Conservation (phyloP, 2,329 filamentous ascomycete genomes). For the Ceratocystis papillata region DNA sequence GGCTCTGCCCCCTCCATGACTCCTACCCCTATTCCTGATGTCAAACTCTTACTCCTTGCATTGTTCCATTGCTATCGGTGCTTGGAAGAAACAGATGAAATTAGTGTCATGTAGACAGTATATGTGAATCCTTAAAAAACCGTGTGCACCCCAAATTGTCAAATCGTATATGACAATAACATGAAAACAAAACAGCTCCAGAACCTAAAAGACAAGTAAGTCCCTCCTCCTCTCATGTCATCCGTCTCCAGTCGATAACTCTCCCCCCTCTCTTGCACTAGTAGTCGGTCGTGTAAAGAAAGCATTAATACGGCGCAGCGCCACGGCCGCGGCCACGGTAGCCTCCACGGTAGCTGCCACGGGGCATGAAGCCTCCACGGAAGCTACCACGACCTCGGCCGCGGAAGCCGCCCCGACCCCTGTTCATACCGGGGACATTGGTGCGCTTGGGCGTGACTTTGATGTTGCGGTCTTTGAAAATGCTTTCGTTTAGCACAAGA, state of each 20-base stretch:
- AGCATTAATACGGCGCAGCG: conserved; percentile 51
- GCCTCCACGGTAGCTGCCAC: conserved; percentile 44
- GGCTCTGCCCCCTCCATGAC: not conserved
- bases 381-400: conserved; percentile 42
- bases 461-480: conserved; percentile 87
- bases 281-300: conserved; percentile 22
- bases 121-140: conserved; percentile 2
- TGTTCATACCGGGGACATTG: conserved; percentile 87
- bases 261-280: not conserved
- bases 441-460: conserved; percentile 94
- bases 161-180: not conserved
- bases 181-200: not conserved
- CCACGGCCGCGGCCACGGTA: conserved; percentile 53
- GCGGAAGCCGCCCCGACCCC: conserved; percentile 51
- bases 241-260: too few relatives aligned
- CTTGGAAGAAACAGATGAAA: not conserved
- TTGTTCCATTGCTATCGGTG: not conserved
- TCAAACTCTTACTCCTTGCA: not conserved
- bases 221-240: not conserved
- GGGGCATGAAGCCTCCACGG: conserved; percentile 38
- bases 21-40: not conserved
- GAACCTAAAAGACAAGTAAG: not conserved
- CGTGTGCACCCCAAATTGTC: conserved; percentile 6
- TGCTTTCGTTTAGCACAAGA: conserved; percentile 88
- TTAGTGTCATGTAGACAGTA: not conserved